phyloP scores from a whole-genome alignment of 805 yeast genomes.

The Yamadazyma tumulicola region DNA sequence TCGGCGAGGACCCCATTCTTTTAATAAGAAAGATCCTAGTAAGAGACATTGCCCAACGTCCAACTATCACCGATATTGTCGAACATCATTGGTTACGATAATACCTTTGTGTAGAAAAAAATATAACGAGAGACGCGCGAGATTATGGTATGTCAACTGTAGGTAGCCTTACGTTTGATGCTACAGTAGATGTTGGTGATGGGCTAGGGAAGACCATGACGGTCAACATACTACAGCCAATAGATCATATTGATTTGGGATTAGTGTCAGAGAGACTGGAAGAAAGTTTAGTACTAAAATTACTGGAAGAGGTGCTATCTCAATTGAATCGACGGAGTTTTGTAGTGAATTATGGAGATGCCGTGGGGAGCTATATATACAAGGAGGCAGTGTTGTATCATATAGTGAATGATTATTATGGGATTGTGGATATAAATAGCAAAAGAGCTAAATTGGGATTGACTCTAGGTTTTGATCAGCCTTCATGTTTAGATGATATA shows the following conservation, averaged over 20 bases:
- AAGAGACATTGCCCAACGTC: conserved; percentile 65
- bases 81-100: conserved; percentile 61
- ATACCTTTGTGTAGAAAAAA: background rate
- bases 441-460: conserved; percentile 5
- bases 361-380: conserved; percentile 11
- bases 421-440: conserved; percentile 9
- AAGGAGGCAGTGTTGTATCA: conserved; percentile 12
- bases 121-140: conserved; percentile 2
- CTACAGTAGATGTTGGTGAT: conserved; percentile 3
- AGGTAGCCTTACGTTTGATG: conserved; percentile 6
- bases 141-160: background rate
- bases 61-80: conserved; percentile 67
- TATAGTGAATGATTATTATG: conserved; percentile 6
- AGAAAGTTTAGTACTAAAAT: conserved; percentile 5
- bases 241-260: conserved; percentile 8
- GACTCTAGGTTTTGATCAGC: background rate
- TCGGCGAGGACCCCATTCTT: conserved; percentile 57
- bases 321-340: background rate
- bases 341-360: conserved; percentile 9
- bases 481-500: background rate
- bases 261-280: conserved; percentile 9
- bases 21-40: conserved; percentile 64
- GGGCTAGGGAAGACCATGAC: conserved; percentile 6
- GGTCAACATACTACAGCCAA: conserved; percentile 1
- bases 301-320: conserved; percentile 6